phyloP scores from a whole-genome alignment of 1,284 basidiomycete species.

The Golubevia sp. region DNA sequence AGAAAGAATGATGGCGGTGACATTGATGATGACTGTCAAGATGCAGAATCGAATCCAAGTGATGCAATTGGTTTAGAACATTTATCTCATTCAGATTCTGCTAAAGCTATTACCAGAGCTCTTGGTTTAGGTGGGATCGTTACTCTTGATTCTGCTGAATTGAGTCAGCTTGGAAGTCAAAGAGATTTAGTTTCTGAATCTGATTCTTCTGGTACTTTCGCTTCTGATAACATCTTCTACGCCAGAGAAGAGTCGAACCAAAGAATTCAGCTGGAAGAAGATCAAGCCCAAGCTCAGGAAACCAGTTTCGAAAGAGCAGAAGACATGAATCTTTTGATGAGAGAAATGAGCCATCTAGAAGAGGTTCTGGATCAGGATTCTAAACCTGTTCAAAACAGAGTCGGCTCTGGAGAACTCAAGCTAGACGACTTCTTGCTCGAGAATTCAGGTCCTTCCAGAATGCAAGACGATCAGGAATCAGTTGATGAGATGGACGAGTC shows the following conservation, averaged over 20 bases:
- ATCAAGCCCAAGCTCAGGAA: background rate
- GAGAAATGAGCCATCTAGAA: background rate
- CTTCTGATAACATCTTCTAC: background rate
- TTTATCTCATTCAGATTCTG: background rate
- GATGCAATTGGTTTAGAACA: background rate
- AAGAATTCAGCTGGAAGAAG: background rate
- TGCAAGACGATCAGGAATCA: background rate
- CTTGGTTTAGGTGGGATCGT: background rate
- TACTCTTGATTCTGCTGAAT: background rate
- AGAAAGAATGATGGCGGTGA: background rate
- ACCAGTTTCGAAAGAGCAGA: background rate
- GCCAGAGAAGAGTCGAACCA: background rate
- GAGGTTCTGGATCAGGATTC: background rate
- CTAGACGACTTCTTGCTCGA: background rate
- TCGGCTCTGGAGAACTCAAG: background rate
- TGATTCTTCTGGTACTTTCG: background rate
- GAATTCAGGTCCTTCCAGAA: background rate
- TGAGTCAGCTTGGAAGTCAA: background rate
- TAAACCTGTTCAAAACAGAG: background rate
- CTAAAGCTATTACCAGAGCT: background rate
- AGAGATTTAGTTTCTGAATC: background rate
- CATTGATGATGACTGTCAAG: background rate
- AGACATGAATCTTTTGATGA: background rate
- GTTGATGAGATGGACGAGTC: background rate
- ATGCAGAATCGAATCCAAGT: too few relatives aligned